Evolutionary conservation across 2,329 filamentous ascomycete species (phyloP), one percentile per base, ranked within the genome.

Genomic region (Aurifilum marmelostoma): DNA sequence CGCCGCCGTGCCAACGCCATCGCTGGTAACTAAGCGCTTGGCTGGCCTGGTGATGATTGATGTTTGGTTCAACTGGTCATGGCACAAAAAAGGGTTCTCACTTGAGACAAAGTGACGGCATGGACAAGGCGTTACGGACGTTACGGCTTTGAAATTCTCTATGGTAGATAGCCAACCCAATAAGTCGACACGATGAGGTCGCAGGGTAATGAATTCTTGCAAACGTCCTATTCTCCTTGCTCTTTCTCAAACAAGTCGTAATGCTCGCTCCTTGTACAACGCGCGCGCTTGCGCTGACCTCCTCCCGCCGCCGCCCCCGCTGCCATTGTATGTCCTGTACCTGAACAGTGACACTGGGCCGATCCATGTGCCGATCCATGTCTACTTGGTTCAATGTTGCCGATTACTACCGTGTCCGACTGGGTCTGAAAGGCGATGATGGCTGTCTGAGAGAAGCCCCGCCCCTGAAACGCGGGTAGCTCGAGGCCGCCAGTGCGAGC

Each of bases 1-100:
- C 94, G 95, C 85, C 93, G 94, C 83, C 92, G 96, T 81, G 93
- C 94, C 76, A 76, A 80, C 75, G 73, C 82, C 74, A 76, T 85
- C 73, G 80, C 83, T 75, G 77, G 80, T 76, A 81, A 87, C 80
- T 87, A 88, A 85, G 76, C 74, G 69, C 50, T 37, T 47, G 52
- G 37, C 50, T 68, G n/a, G 27, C n/a, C 50, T 58, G 63, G 59
- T 64, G 67, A 67, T 71, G 67, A 68, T 69, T 63, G 63, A 67
- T 47, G 61, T 69, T 66, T 68, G 66, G 69, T 65, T 69, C 64
- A 63, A 69, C 52, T 65, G 64, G 69, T 64, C 61, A 67, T 65
- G 52, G 66, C 60, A 21, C n/a, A 63, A 68, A 68, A 71, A 66
- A 52, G 43, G 66, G 43, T 70, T 67, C 59, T 52, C 70, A 66